Evolutionary conservation across 805 yeast genomes (phyloP), one percentile per base, ranked within the genome.

Genomic region (Yamadazyma insecticola): DNA sequence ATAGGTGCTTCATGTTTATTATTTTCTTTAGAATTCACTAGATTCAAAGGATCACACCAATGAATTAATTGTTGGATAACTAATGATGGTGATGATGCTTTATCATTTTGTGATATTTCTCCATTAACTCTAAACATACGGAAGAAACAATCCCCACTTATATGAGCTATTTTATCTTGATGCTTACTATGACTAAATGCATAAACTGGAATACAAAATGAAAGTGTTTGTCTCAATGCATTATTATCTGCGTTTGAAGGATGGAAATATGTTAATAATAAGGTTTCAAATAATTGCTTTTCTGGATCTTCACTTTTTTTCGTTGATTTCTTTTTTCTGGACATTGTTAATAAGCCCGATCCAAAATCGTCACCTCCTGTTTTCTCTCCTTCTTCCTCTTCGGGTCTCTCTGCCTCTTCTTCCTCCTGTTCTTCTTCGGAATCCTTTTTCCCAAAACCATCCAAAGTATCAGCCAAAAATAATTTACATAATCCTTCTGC

Each of bases 401-500:
- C n/a, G n/a, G n/a, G n/a, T n/a, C n/a, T n/a, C 3, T 39, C 43
- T 4, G 27, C 44, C 20, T 47, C 47, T 11, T 35, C 37, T 13
- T 43, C 35, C 7, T 29, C 33, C 10, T 17, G 25, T 16, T 41
- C 13, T 4, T 39, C 29, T 21, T 26, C 39, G 14, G 36, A 29
- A 4, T 26, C 12, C 6, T 30, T 35, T 20, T 36, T 43, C 35
- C 80, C 85, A 35, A 74, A 79, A 47, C 82, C 88, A 5, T 67
- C 71, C 34, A 88, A 68, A 13, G 84, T 71, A 41, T 83, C 94
- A 11, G 90, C 82, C 32, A 92, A 63, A 44, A 80, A 76, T 30
- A 90, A 60, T 58, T 90, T 89, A 47, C 89, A 84, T 16, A 89
- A 60, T 0, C 95, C 94, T 48, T 86, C 95, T 0, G 90, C 95